These are phyloP conservation scores for Trichoderma virens DNA, from an alignment of 495 filamentous ascomycete genomes.

Conservation along the genomic window DNA sequence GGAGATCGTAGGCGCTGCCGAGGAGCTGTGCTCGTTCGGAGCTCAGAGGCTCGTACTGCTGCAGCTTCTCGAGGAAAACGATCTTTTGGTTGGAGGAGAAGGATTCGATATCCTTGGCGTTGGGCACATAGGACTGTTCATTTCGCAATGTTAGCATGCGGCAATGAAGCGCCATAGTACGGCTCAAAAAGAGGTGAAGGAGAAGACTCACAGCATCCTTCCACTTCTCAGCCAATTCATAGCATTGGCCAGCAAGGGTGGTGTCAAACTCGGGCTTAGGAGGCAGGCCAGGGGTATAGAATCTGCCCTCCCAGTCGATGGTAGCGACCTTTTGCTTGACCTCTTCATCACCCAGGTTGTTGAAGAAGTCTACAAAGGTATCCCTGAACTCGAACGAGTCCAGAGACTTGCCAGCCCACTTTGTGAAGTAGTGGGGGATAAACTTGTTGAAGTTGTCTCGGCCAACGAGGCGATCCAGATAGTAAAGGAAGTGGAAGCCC, in stretches of 20 bases:
- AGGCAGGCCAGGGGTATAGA: constrained; percentile 77
- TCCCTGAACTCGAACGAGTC: constrained; percentile 90
- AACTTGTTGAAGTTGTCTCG: constrained; percentile 83
- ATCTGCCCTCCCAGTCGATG: constrained; percentile 83
- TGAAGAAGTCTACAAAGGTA: constrained; percentile 78
- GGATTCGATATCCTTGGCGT: constrained; percentile 54
- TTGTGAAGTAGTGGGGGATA: constrained; percentile 91
- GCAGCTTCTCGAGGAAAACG: constrained; percentile 76
- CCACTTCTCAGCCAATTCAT: constrained; percentile 76
- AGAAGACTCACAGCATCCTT: constrained; percentile 29
- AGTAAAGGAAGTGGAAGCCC: constrained; percentile 56
- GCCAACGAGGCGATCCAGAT: constrained; percentile 79
- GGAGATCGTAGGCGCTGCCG: constrained; percentile 62
- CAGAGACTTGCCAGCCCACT: constrained; percentile 69
- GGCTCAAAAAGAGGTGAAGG: constrained; percentile 4
- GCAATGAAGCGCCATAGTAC: not conserved
- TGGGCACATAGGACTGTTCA: constrained; percentile 50
- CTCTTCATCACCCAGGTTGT: constrained; percentile 50
- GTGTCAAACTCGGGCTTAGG: constrained; percentile 89
- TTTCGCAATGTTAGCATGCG: not conserved
- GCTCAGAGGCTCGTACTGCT: constrained; percentile 51
- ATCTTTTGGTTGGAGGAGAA: constrained; percentile 82
- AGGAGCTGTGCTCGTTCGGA: constrained; percentile 56
- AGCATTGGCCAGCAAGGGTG: constrained; percentile 77
- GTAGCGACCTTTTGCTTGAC: constrained; percentile 55